phyloP scores from a whole-genome alignment of 345 rosid genomes.

The Raphanus sativus region DNA sequence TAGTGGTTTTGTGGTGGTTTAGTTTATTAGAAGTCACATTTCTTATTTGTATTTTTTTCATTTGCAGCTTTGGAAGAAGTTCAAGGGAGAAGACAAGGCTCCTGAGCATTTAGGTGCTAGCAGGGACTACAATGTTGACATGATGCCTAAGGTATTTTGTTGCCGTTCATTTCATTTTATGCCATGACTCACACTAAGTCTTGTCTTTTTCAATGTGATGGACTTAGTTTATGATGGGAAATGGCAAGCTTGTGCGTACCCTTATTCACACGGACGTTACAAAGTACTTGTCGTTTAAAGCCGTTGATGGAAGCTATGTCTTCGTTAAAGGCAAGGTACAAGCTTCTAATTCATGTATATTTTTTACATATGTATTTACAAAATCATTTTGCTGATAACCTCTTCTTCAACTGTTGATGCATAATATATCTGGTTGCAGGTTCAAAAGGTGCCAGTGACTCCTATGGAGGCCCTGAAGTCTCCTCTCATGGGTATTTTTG shows the following conservation, averaged over 20 bases:
- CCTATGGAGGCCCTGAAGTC: slow-evolving; percentile 95
- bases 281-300: slow-evolving; percentile 89
- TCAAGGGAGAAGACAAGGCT: background rate
- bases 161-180: background rate
- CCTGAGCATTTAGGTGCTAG: background rate
- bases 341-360: background rate
- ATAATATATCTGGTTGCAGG: slow-evolving; percentile 31
- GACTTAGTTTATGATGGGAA: slow-evolving; percentile 71
- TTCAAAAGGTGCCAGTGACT: slow-evolving; percentile 88
- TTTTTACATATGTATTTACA: too few species aligned
- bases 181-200: background rate
- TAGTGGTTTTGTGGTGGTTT: background rate
- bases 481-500: slow-evolving; percentile 88
- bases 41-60: background rate
- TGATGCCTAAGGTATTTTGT: slow-evolving; percentile 71
- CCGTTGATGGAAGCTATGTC: slow-evolving; percentile 95
- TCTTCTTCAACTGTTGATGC: too few species aligned
- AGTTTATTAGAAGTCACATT: background rate
- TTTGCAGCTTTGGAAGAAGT: slow-evolving; percentile 9
- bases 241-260: background rate
- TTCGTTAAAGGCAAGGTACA: slow-evolving; percentile 85
- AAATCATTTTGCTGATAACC: background rate
- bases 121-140: slow-evolving; percentile 66
- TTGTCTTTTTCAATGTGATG: background rate
- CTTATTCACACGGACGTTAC: slow-evolving; percentile 92